phyloP scores from a whole-genome alignment of 768 basidiomycete genomes.

The Paxillus rubicundulus region DNA sequence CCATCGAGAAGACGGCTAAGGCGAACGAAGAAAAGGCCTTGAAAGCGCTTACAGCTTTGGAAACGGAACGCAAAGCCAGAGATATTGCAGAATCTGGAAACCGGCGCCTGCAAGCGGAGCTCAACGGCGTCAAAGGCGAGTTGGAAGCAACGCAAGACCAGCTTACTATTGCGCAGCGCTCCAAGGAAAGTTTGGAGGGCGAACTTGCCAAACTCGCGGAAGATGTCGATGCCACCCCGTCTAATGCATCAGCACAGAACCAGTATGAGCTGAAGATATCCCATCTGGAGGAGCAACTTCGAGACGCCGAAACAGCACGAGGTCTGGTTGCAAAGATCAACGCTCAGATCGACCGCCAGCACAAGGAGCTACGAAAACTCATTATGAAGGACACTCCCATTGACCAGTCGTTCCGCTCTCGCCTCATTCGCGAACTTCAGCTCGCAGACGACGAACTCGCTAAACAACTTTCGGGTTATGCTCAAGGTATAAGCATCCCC shows the following conservation, averaged over 20 bases:
- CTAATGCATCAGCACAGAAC: conserved; percentile 58
- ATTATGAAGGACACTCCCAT: conserved; percentile 55
- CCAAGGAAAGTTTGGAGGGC: conserved; percentile 63
- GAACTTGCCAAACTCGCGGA: conserved; percentile 68
- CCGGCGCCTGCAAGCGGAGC: conserved; percentile 58
- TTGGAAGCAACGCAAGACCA: conserved; percentile 54
- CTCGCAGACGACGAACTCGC: conserved; percentile 46
- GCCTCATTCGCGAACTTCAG: conserved; percentile 62
- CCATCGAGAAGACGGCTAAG: conserved; percentile 65
- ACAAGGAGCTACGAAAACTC: conserved; percentile 68
- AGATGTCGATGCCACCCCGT: conserved; percentile 50
- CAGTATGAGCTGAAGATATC: conserved; percentile 63
- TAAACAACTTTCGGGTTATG: conserved; percentile 18
- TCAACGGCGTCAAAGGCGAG: conserved; percentile 55
- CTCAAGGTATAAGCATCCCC: not conserved
- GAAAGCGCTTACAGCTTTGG: conserved; percentile 56
- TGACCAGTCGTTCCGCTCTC: conserved; percentile 60
- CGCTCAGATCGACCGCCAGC: conserved; percentile 63
- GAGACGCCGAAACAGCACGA: conserved; percentile 52
- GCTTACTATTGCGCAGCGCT: conserved; percentile 49
- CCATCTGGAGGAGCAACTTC: conserved; percentile 59
- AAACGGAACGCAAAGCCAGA: conserved; percentile 64
- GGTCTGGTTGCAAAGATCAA: conserved; percentile 52
- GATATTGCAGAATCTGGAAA: conserved; percentile 64
- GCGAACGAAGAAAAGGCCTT: conserved; percentile 59